These are phyloP conservation scores for Sclerotinia minor DNA, from an alignment of 2,329 filamentous ascomycete species.

Conservation along the genomic window DNA sequence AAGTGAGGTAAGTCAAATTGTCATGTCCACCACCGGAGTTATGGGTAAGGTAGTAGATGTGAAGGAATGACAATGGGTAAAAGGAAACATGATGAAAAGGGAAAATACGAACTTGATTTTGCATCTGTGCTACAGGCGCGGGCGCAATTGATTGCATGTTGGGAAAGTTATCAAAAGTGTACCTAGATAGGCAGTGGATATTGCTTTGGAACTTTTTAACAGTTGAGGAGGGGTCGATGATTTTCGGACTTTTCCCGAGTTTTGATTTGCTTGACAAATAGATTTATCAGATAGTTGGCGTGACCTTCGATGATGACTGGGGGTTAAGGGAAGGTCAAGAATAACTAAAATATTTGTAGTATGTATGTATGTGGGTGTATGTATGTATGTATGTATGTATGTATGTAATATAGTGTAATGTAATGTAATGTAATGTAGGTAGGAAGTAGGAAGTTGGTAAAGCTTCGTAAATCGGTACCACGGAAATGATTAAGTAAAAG, in stretches of 20 bases:
- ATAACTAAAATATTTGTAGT: not conserved
- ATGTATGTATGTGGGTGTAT: not conserved
- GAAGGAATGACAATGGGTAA: not conserved
- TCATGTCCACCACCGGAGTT: constrained; percentile 5
- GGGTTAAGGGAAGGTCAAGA: not conserved
- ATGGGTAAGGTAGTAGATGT: constrained; percentile 13
- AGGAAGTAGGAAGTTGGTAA: not conserved
- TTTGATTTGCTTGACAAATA: constrained; percentile 24
- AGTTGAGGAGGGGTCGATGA: not conserved
- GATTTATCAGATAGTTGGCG: constrained; percentile 22
- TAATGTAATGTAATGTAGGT: not conserved
- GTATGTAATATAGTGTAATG: too few species aligned
- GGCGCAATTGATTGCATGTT: constrained; percentile 41
- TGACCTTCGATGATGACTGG: constrained; percentile 9
- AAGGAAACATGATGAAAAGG: constrained; percentile 7
- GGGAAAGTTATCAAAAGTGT: not conserved
- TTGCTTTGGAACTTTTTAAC: not conserved
- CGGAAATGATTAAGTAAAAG: not conserved
- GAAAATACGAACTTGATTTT: constrained; percentile 36
- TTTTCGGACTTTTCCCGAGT: not conserved
- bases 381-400: too few species aligned
- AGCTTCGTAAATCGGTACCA: not conserved
- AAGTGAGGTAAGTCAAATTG: constrained; percentile 21
- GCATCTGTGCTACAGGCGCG: constrained; percentile 38
- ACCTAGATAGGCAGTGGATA: not conserved